Percentiles rank a stretch among this genome's conserved stretches.
Conservation (phyloP, 306 rosid species). For the Begonia loranthoides region DNA sequence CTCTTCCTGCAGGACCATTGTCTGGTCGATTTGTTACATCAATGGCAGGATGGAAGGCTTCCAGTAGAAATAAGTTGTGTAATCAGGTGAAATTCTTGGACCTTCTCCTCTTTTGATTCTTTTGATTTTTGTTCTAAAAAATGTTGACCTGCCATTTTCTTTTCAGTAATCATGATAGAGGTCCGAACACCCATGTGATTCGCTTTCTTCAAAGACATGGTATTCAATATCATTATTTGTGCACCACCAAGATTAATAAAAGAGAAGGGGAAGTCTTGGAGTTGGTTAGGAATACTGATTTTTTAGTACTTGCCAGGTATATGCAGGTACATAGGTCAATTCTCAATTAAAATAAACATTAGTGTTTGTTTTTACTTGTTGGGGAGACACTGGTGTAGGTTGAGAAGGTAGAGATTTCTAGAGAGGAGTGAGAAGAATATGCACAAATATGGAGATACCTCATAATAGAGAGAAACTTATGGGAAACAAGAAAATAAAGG, state of each 20-base stretch:
- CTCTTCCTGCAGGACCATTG: slow-evolving; percentile 71
- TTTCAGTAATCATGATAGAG: slow-evolving; percentile 78
- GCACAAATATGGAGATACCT: too few relatives aligned
- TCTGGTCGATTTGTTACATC: slow-evolving; percentile 73
- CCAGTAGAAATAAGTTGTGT: slow-evolving; percentile 82
- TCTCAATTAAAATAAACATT: too few relatives aligned
- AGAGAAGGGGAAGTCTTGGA: slow-evolving; percentile 75
- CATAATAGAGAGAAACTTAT: too few relatives aligned
- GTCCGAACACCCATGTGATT: slow-evolving; percentile 71
- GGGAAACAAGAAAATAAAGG: too few relatives aligned
- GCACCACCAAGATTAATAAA: slow-evolving; percentile 42
- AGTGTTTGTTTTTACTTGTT: too few relatives aligned
- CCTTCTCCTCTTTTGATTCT: not conserved
- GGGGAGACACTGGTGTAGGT: too few relatives aligned
- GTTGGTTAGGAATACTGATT: slow-evolving; percentile 74
- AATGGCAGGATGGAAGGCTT: slow-evolving; percentile 84
- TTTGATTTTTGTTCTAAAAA: slow-evolving; percentile 9
- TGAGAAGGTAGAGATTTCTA: too few relatives aligned
- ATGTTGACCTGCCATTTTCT: not conserved
- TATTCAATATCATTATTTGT: slow-evolving; percentile 65
- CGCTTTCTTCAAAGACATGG: slow-evolving; percentile 78
- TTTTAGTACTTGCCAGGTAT: slow-evolving; percentile 91
- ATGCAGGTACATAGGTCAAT: slow-evolving; percentile 54
- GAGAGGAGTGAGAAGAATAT: too few relatives aligned
- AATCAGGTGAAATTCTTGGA: slow-evolving; percentile 46